These are phyloP conservation scores for Hylodesmum podocarpum DNA, from an alignment of 306 rosid species.

Conservation along the genomic window DNA sequence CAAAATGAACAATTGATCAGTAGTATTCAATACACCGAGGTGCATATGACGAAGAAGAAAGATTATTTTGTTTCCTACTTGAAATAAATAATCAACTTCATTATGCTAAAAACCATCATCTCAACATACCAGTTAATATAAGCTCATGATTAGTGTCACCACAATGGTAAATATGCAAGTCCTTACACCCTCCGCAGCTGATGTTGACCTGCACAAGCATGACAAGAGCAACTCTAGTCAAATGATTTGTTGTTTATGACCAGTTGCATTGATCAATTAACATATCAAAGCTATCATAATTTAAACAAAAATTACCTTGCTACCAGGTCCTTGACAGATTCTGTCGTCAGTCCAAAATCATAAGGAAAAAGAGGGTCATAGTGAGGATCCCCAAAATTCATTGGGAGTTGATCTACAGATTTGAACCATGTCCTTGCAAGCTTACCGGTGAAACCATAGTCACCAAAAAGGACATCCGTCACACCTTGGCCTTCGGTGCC, in stretches of 20 bases:
- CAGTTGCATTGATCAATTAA: neutral
- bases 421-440: conserved; percentile 94
- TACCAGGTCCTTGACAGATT: conserved; percentile 65
- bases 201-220: conserved; percentile 67
- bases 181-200: conserved; percentile 47
- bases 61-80: neutral
- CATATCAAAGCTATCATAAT: neutral
- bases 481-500: conserved; percentile 93
- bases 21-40: neutral
- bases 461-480: conserved; percentile 83
- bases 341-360: conserved; percentile 72
- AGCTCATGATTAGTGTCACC: conserved; percentile 45
- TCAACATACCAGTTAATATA: conserved; percentile 52
- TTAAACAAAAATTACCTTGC: conserved; percentile 48
- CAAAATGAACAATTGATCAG: conserved; percentile 10
- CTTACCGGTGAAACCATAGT: conserved; percentile 81
- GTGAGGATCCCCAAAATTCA: conserved; percentile 84
- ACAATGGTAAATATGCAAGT: conserved; percentile 37
- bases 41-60: conserved; percentile 5
- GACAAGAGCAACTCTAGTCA: neutral
- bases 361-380: conserved; percentile 96
- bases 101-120: neutral
- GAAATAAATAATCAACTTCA: conserved; percentile 5
- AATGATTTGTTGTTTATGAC: neutral
- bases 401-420: conserved; percentile 86